These are phyloP conservation scores for Leptomonas pyrrhocoris DNA, from an alignment of 208 protist species.

Conservation along the genomic window DNA sequence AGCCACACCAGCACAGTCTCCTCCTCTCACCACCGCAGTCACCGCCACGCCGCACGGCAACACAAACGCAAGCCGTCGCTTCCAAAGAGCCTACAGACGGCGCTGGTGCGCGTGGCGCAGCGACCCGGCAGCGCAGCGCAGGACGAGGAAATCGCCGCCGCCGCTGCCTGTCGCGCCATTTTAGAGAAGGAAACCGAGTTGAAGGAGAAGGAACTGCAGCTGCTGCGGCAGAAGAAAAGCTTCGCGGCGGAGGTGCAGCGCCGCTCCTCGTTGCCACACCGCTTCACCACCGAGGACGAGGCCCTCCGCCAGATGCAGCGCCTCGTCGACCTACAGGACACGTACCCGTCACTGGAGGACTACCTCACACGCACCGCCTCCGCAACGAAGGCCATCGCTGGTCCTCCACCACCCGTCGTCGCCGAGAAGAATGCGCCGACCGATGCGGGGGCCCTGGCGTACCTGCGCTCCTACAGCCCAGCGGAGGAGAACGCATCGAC, in stretches of 20 bases:
- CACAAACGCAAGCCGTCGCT: neutral
- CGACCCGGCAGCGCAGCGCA: constrained; percentile 16
- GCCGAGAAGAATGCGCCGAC: constrained; percentile 2
- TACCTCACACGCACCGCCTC: constrained; percentile 33
- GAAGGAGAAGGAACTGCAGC: constrained; percentile 49
- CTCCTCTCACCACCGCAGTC: neutral
- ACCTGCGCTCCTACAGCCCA: constrained; percentile 22
- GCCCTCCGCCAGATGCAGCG: constrained; percentile 49
- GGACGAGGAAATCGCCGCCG: constrained; percentile 43
- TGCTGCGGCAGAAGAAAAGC: constrained; percentile 57
- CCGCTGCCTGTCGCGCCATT: constrained; percentile 50
- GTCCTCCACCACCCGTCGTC: neutral
- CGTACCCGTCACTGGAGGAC: constrained; percentile 35
- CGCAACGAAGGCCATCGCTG: constrained; percentile 12
- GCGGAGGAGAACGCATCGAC: neutral
- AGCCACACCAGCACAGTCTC: constrained; percentile 11
- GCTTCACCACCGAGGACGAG: constrained; percentile 46
- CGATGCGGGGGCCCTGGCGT: constrained; percentile 25
- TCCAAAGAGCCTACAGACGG: neutral
- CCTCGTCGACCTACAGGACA: constrained; percentile 37
- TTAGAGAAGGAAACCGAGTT: constrained; percentile 56
- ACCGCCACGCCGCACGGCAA: neutral
- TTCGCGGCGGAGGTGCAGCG: constrained; percentile 56
- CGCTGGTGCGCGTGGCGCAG: constrained; percentile 11
- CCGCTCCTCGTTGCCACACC: constrained; percentile 29